These are phyloP conservation scores for Trichodelitschia bisporula DNA, from an alignment of 495 filamentous ascomycete genomes.

Conservation along the genomic window DNA sequence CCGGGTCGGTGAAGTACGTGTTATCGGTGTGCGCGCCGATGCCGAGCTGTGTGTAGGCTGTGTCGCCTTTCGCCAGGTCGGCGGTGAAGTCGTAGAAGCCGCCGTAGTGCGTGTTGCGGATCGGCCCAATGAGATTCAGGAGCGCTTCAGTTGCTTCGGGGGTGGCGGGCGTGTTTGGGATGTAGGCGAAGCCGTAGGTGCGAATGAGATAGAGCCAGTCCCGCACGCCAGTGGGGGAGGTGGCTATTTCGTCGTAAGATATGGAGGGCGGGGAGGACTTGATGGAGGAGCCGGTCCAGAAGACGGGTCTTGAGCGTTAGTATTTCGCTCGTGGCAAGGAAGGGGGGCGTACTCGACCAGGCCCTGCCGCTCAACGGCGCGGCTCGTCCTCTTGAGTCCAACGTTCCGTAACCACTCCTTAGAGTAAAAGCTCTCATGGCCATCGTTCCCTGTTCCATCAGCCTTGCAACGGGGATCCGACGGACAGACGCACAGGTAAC, in stretches of 20 bases:
- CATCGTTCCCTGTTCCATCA: constrained; percentile 22
- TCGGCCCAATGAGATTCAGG: constrained; percentile 57
- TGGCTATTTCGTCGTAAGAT: constrained; percentile 34
- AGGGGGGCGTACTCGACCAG: constrained; percentile 1
- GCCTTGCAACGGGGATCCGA: background rate
- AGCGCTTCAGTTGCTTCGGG: constrained; percentile 44
- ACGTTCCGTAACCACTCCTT: constrained; percentile 23
- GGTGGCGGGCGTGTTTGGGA: constrained; percentile 36
- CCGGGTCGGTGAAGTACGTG: constrained; percentile 80
- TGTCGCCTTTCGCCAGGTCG: constrained; percentile 69
- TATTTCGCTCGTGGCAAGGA: background rate
- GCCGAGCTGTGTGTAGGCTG: constrained; percentile 66
- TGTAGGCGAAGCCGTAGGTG: constrained; percentile 42
- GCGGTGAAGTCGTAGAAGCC: constrained; percentile 90
- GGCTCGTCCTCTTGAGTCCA: background rate
- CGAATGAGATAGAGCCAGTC: constrained; percentile 27
- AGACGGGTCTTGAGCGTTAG: constrained; percentile 4
- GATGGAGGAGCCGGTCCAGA: constrained; percentile 18
- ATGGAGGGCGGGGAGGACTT: constrained; percentile 23
- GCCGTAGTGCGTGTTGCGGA: constrained; percentile 73
- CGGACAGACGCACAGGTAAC: constrained; percentile 8
- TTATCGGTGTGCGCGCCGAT: constrained; percentile 72
- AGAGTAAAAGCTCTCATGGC: constrained; percentile 29
- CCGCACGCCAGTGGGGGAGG: constrained; percentile 22
- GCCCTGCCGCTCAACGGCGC: constrained; percentile 1